Conservation (phyloP, 306 rosid species). For the Cyclanthera cordifolia region DNA sequence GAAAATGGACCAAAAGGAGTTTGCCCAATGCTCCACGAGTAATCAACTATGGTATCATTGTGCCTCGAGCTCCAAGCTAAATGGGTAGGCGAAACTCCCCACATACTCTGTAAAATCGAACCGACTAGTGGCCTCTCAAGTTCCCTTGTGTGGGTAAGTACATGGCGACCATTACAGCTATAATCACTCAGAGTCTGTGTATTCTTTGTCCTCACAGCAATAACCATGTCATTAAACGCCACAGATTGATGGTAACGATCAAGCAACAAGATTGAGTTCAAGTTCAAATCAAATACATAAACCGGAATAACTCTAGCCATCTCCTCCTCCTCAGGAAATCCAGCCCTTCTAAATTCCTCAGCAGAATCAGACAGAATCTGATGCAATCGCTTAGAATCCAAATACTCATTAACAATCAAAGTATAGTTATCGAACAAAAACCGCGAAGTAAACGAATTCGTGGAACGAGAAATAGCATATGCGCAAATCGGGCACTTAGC, state of each 20-base stretch:
- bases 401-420: constrained; percentile 83
- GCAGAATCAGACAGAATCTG: constrained; percentile 62
- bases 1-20: constrained; percentile 97
- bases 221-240: constrained; percentile 88
- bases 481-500: constrained; percentile 52
- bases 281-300: constrained; percentile 78
- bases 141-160: constrained; percentile 55
- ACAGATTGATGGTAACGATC: constrained; percentile 89
- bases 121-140: constrained; percentile 89
- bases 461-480: constrained; percentile 57
- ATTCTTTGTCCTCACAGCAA: constrained; percentile 77
- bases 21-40: constrained; percentile 94
- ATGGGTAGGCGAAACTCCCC: constrained; percentile 97
- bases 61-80: constrained; percentile 76
- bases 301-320: constrained; percentile 67
- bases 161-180: constrained; percentile 74
- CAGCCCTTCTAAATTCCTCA: constrained; percentile 52
- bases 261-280: constrained; percentile 35
- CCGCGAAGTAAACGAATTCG: constrained; percentile 73
- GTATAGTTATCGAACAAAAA: constrained; percentile 81
- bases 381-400: constrained; percentile 84
- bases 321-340: constrained; percentile 66
- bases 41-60: constrained; percentile 75
- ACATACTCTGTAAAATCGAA: constrained; percentile 89
- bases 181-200: constrained; percentile 89